These are phyloP conservation scores for Pneumocystis sp. DNA, from an alignment of 1,139 yeast species.

Conservation along the genomic window DNA sequence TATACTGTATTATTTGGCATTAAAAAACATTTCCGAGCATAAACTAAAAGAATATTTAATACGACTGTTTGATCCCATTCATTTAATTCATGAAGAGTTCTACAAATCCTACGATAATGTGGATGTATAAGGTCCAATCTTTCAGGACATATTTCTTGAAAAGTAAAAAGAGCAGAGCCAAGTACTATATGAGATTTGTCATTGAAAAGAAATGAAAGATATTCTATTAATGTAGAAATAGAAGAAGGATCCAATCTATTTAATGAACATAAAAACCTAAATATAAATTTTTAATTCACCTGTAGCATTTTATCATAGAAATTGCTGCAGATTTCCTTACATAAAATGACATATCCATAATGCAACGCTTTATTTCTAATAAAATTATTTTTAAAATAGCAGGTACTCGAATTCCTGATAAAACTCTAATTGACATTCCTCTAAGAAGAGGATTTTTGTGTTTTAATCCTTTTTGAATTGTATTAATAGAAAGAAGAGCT, in stretches of 20 bases:
- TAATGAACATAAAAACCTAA: not conserved
- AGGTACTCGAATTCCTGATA: slow-evolving; percentile 66
- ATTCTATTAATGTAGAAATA: slow-evolving; percentile 34
- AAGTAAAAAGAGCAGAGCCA: slow-evolving; percentile 50
- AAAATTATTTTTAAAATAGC: slow-evolving; percentile 68
- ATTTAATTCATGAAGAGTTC: slow-evolving; percentile 42
- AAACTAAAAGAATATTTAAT: slow-evolving; percentile 51
- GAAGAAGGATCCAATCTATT: slow-evolving; percentile 30
- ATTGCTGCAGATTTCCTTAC: slow-evolving; percentile 73
- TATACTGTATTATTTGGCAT: slow-evolving; percentile 6
- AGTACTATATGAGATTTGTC: slow-evolving; percentile 58
- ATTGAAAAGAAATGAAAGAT: slow-evolving; percentile 39
- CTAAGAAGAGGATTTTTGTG: slow-evolving; percentile 57
- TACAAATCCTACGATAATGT: slow-evolving; percentile 48
- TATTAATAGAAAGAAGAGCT: slow-evolving; percentile 75
- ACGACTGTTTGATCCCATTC: slow-evolving; percentile 58
- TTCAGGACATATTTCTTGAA: slow-evolving; percentile 40
- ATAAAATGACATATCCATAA: slow-evolving; percentile 55
- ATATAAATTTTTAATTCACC: not conserved
- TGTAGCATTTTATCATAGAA: slow-evolving; percentile 51
- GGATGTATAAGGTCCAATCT: slow-evolving; percentile 57
- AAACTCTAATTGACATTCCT: slow-evolving; percentile 59
- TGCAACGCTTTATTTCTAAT: slow-evolving; percentile 54
- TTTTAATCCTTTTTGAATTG: slow-evolving; percentile 67
- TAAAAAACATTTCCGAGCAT: slow-evolving; percentile 44